A percentile compares a stretch with the other conserved stretches of the same genome.
These are phyloP conservation scores for Mucor plumbeus DNA, from an alignment of 371 early-diverging fungal genomes.

Conservation along the genomic window DNA sequence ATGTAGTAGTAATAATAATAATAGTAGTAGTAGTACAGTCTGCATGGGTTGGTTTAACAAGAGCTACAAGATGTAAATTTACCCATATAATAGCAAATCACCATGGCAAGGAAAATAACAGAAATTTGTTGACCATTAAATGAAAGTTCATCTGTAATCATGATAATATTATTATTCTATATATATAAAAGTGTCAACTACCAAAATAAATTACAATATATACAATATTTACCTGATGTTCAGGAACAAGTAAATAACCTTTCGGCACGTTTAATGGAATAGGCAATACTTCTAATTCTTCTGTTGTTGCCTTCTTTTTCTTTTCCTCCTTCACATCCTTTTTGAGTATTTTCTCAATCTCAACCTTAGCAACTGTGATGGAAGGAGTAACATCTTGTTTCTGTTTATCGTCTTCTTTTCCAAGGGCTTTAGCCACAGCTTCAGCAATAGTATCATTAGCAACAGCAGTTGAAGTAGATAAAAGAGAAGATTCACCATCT, in stretches of 20 bases:
- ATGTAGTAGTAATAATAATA: not conserved
- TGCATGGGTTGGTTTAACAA: not conserved
- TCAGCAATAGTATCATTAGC: not conserved
- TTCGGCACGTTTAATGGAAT: conserved; percentile 40
- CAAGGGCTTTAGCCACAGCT: not conserved
- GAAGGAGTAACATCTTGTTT: not conserved
- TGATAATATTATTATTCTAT: conserved; percentile 47
- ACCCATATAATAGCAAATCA: conserved; percentile 56
- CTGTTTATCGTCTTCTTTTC: not conserved
- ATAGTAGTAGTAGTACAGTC: not conserved
- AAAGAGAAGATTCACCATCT: not conserved
- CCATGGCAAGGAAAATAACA: conserved; percentile 53
- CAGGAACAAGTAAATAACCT: conserved; percentile 53
- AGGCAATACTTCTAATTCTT: not conserved
- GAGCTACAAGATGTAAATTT: conserved; percentile 46
- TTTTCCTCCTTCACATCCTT: conserved; percentile 2
- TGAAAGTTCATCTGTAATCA: conserved; percentile 53
- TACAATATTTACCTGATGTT: conserved; percentile 41
- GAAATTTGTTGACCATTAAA: conserved; percentile 60
- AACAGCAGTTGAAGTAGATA: not conserved
- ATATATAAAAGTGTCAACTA: not conserved
- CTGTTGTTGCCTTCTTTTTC: not conserved
- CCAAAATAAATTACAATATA: no score
- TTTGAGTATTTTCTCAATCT: conserved; percentile 3
- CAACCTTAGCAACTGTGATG: conserved; percentile 1